Conservation (phyloP, 2,329 filamentous ascomycete genomes). For the Lizonia empirigonia region DNA sequence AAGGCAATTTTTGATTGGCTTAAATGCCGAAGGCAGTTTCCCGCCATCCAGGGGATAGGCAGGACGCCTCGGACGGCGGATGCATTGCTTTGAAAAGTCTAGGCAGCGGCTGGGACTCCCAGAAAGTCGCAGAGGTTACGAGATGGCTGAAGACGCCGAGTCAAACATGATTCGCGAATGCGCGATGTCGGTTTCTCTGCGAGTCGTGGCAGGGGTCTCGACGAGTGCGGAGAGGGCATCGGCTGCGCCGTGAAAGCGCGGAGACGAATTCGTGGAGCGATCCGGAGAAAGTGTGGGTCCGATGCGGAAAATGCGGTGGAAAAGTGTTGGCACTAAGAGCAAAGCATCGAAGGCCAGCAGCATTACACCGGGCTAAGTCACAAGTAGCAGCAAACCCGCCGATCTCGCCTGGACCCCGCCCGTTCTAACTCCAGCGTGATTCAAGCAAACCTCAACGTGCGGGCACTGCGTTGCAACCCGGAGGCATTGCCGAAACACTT, state of each 20-base stretch:
- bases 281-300: conserved; percentile 23
- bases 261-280: conserved; percentile 27
- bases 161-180: conserved; percentile 17
- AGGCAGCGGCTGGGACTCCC: conserved; percentile 23
- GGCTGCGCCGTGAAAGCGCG: conserved; percentile 10
- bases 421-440: conserved; percentile 4
- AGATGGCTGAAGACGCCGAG: not conserved
- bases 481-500: conserved; percentile 1
- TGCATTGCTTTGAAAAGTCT: conserved; percentile 22
- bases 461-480: conserved; percentile 10
- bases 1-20: no score
- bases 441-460: conserved; percentile 9
- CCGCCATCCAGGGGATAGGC: no score
- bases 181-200: conserved; percentile 1
- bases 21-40: no score
- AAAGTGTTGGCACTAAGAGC: conserved; percentile 7
- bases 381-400: conserved; percentile 16
- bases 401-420: conserved; percentile 16
- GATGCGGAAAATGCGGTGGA: conserved; percentile 9
- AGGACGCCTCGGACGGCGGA: conserved; percentile 18
- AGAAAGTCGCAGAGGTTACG: conserved; percentile 15
- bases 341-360: not conserved
- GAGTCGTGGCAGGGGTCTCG: conserved; percentile 4
- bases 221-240: conserved; percentile 3
- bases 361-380: conserved; percentile 11